A percentile compares a stretch with the other conserved stretches of the same genome.
Conservation (phyloP, 2,329 filamentous ascomycete species). For the Periconia digitata region DNA sequence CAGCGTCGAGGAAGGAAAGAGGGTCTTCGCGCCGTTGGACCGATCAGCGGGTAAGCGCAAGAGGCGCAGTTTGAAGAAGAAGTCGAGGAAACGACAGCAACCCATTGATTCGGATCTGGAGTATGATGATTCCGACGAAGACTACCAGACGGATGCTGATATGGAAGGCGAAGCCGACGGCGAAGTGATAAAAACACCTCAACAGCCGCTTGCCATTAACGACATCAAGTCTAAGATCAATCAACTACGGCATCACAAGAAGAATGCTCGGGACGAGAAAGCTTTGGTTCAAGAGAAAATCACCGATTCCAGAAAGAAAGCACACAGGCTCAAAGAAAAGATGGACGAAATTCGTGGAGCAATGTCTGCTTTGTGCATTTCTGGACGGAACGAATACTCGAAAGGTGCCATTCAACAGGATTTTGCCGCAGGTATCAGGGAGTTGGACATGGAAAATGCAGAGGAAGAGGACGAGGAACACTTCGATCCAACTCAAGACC, state of each 20-base stretch:
- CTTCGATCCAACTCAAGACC: constrained; percentile 58
- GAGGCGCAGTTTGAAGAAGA: constrained; percentile 11
- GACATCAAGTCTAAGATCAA: constrained; percentile 48
- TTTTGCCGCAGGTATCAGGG: constrained; percentile 61
- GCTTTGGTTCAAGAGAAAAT: constrained; percentile 32
- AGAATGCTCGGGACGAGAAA: constrained; percentile 39
- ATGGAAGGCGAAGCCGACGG: constrained; percentile 13
- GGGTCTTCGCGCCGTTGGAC: constrained; percentile 43
- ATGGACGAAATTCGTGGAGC: constrained; percentile 35
- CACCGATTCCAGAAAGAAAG: constrained; percentile 28
- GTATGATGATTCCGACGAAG: constrained; percentile 15
- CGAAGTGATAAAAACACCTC: constrained; percentile 14
- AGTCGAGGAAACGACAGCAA: constrained; percentile 21
- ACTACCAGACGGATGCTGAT: constrained; percentile 25
- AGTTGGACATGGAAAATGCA: constrained; percentile 60
- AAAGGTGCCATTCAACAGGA: constrained; percentile 58
- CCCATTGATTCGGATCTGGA: constrained; percentile 20
- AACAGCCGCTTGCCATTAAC: constrained; percentile 44
- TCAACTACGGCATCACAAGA: constrained; percentile 48
- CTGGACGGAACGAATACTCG: constrained; percentile 59
- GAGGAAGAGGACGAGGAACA: constrained; percentile 56
- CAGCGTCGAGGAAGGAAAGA: constrained; percentile 44
- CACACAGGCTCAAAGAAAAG: constrained; percentile 32
- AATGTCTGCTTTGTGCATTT: constrained; percentile 52
- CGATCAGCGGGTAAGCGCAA: constrained; percentile 47